phyloP scores from a whole-genome alignment of 2,329 filamentous ascomycete species.

The Pseudogymnoascus sp. region DNA sequence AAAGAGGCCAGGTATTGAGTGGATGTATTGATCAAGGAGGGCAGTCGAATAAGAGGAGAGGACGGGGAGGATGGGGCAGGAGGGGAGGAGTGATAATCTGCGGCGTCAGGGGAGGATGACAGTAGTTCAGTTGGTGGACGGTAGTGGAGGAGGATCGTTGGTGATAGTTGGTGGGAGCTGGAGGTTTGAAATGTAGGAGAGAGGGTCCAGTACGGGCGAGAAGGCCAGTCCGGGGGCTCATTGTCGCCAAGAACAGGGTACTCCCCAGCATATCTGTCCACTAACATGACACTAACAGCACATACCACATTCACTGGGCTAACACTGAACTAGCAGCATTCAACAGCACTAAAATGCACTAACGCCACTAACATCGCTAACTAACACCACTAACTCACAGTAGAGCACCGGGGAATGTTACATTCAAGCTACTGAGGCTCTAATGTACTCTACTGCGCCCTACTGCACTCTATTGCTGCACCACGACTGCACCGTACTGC shows the following conservation, averaged over 20 bases:
- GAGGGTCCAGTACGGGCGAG: background rate
- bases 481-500: background rate
- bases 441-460: slow-evolving; percentile 1
- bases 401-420: background rate
- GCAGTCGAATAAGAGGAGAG: background rate
- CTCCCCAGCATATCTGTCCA: background rate
- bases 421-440: background rate
- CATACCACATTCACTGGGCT: background rate
- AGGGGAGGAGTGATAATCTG: background rate
- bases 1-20: slow-evolving; percentile 5
- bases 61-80: background rate
- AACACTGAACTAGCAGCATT: background rate
- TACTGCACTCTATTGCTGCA: background rate
- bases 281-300: background rate
- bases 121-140: background rate
- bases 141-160: background rate
- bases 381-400: background rate
- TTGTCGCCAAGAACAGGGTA: background rate
- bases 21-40: background rate
- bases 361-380: background rate
- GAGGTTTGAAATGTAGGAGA: background rate
- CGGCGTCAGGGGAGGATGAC: background rate
- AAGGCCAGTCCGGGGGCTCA: background rate
- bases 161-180: background rate
- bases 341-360: background rate